A percentile compares a stretch with the other conserved stretches of the same genome.
Conservation (phyloP, 768 basidiomycete species). For the Calocybe indica region DNA sequence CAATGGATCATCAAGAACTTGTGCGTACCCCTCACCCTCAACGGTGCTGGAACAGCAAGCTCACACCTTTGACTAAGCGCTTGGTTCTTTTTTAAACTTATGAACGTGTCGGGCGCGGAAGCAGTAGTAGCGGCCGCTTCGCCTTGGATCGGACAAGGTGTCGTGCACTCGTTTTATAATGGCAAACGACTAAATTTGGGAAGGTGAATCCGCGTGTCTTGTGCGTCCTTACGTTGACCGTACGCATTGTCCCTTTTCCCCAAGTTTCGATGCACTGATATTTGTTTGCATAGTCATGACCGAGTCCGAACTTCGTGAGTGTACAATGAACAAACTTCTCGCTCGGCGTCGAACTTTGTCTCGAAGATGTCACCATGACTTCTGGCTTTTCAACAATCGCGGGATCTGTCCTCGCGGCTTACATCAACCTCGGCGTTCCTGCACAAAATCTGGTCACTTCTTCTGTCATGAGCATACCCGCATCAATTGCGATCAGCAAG, state of each 20-base stretch:
- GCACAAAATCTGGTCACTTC: slow-evolving; percentile 79
- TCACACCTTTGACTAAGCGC: slow-evolving; percentile 39
- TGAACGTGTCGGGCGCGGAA: slow-evolving; percentile 92
- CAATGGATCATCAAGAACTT: slow-evolving; percentile 90
- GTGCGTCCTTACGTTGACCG: slow-evolving; percentile 77
- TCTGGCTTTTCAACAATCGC: slow-evolving; percentile 93
- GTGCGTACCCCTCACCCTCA: slow-evolving; percentile 30
- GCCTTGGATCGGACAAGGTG: slow-evolving; percentile 88
- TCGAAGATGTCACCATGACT: slow-evolving; percentile 71
- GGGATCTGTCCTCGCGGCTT: slow-evolving; percentile 83
- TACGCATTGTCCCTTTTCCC: slow-evolving; percentile 15
- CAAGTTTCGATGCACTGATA: background rate
- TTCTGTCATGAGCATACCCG: slow-evolving; percentile 93
- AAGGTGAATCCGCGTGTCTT: slow-evolving; percentile 74
- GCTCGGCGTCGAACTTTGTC: background rate
- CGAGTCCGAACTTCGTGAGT: slow-evolving; percentile 67
- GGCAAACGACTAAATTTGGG: background rate
- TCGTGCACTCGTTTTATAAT: background rate
- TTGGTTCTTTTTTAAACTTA: slow-evolving; percentile 89
- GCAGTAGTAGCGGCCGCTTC: slow-evolving; percentile 90
- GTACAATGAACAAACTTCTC: background rate
- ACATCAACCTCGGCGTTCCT: slow-evolving; percentile 74
- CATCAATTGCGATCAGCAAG: slow-evolving; percentile 89
- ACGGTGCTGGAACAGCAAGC: background rate
- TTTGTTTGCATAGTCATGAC: slow-evolving; percentile 53